Base-by-base conservation (phyloP, 73 alveolate genomes). In the Loxodes magnus region DNA sequence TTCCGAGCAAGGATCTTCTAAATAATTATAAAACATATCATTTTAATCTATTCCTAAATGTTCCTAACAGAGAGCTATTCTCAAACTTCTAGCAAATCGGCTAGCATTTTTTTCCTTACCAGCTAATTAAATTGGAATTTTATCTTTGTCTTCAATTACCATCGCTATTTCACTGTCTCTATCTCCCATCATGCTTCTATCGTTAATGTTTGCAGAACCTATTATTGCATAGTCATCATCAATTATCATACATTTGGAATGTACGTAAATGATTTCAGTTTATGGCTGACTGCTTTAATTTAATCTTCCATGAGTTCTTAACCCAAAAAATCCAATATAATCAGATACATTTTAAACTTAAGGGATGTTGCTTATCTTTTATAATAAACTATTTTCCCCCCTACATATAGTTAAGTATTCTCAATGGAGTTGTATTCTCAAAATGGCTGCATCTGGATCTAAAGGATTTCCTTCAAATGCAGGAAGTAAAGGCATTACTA, bases 131-230 rank as follows among this genome's bases (percentile, higher is more conserved):
- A 35, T 21, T 6, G 31, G 34, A 2, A 58, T 23, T 1, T 7
- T 22, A 5, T 58, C 62, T 17, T 43, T 43, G 46, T 60, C 90
- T 48, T 51, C 74, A 23, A 76, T 36, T 21, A 60, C 33, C 10
- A 71, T 74, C 24, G 89, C 85, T 31, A 67, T 75, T 67, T 91
- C 98, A 19, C 91, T 74, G 70, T 91, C 98, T 56, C 96, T 79
- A 1, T 62, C 57, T 5, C 97, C 98, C 21, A 76, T 51, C 93
- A 91, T 56, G 28, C 92, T 68, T 43, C 98, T 64, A 64, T 91
- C 98, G 64, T 91, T 91, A 33, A 91, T 80, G 63, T 91, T 91
- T 16, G 98, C 98, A 0, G 88, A 60, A 0, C 98, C 98, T 21
- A 83, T 64, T 17, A 91, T 75, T 19, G 82, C 84, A 48, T 64